phyloP scores from a whole-genome alignment of 176 grass and related monocot species.

The Luzula sylvatica region DNA sequence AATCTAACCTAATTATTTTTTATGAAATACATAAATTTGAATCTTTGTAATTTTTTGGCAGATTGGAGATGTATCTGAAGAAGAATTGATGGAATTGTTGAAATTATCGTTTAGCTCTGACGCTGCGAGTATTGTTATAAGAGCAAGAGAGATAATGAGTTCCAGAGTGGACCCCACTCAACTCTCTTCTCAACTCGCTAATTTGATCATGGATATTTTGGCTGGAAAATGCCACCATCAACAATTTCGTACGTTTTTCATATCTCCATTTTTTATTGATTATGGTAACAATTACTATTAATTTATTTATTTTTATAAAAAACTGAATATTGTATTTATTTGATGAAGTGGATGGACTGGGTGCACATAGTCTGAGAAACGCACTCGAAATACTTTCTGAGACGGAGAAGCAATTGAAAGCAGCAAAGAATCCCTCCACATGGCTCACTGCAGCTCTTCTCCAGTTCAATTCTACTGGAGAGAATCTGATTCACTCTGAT shows the following conservation, averaged over 20 bases:
- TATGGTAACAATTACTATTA: no score
- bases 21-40: slow-evolving; percentile 14
- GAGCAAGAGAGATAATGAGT: slow-evolving; percentile 70
- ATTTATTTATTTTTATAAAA: no score
- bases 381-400: slow-evolving; percentile 95
- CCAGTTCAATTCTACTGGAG: slow-evolving; percentile 69
- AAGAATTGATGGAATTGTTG: slow-evolving; percentile 75
- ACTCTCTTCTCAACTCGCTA: slow-evolving; percentile 64
- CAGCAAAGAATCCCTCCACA: slow-evolving; percentile 74
- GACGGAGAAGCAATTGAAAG: slow-evolving; percentile 87
- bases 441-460: slow-evolving; percentile 93
- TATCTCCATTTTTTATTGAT: not conserved
- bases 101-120: slow-evolving; percentile 67
- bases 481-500: slow-evolving; percentile 38
- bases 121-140: slow-evolving; percentile 64
- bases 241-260: slow-evolving; percentile 31
- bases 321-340: no score
- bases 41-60: slow-evolving; percentile 15
- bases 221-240: slow-evolving; percentile 34
- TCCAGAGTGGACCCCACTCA: slow-evolving; percentile 64
- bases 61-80: slow-evolving; percentile 81
- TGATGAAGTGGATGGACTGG: slow-evolving; percentile 36
- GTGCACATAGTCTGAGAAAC: slow-evolving; percentile 53
- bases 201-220: slow-evolving; percentile 82
- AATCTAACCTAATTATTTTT: not conserved